phyloP scores from a whole-genome alignment of 768 basidiomycete genomes.

The Mycena vulgaris region DNA sequence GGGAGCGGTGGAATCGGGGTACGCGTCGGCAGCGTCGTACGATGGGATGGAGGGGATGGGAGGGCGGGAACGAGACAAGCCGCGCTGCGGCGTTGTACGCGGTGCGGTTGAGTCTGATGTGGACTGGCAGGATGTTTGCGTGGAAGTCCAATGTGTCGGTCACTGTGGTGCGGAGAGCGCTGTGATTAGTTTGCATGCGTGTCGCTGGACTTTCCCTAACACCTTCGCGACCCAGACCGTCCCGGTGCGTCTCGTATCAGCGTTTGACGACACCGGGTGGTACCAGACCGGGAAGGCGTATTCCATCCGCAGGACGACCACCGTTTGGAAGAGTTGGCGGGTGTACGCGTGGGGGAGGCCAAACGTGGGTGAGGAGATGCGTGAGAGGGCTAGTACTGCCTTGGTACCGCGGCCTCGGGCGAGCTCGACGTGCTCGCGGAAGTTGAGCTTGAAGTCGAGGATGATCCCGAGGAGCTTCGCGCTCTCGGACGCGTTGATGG shows the following conservation, averaged over 20 bases:
- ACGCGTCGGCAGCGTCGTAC: not conserved
- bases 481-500: not conserved
- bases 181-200: not conserved
- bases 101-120: not conserved
- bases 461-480: slow-evolving; percentile 2
- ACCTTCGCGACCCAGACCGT: not conserved
- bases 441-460: not conserved
- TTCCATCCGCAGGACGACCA: not conserved
- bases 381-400: not conserved
- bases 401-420: not conserved
- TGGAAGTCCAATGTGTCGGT: not conserved
- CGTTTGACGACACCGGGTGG: not conserved
- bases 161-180: not conserved
- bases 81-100: not conserved
- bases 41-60: too few relatives aligned
- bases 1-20: slow-evolving; percentile 10
- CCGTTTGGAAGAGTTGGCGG: not conserved
- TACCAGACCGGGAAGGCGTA: not conserved
- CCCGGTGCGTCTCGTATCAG: not conserved
- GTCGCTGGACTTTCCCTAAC: not conserved
- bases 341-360: not conserved
- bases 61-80: not conserved
- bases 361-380: not conserved
- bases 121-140: not conserved
- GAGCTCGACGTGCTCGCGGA: not conserved